Evolutionary conservation across 106 monocot genomes (phyloP).

Genomic region (Amphibolis antarctica): DNA sequence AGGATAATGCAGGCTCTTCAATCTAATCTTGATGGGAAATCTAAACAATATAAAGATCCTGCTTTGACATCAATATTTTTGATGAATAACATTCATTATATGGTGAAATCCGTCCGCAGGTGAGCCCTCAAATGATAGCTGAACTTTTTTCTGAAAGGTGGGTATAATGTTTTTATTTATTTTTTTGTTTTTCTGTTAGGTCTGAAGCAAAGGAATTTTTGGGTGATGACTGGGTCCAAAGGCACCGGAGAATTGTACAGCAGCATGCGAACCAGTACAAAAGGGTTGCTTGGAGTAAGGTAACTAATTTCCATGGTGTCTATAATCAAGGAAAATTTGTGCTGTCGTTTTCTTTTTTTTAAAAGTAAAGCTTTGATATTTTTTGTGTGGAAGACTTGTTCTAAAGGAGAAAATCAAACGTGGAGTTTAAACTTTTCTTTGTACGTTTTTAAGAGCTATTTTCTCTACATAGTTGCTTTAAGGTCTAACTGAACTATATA

Average conservation of each 20-base stretch:
- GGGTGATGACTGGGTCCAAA: slow-evolving; percentile 86
- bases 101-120: slow-evolving; percentile 79
- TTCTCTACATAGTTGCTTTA: too few relatives aligned
- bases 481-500: too few relatives aligned
- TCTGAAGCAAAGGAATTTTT: slow-evolving; percentile 82
- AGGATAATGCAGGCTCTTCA: slow-evolving; percentile 73
- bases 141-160: neutral
- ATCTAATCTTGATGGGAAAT: slow-evolving; percentile 61
- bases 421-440: too few relatives aligned
- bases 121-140: slow-evolving; percentile 9
- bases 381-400: too few relatives aligned
- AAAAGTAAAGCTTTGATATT: too few relatives aligned
- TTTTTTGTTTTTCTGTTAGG: slow-evolving; percentile 15
- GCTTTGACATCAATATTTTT: slow-evolving; percentile 53
- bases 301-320: too few relatives aligned
- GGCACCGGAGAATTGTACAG: slow-evolving; percentile 70
- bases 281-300: slow-evolving; percentile 68
- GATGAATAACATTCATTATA: slow-evolving; percentile 81
- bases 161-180: neutral
- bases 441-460: too few relatives aligned
- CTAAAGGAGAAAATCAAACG: too few relatives aligned
- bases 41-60: slow-evolving; percentile 78
- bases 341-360: too few relatives aligned
- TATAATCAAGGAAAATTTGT: too few relatives aligned
- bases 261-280: slow-evolving; percentile 75